These are phyloP conservation scores for Rhizophora apiculata DNA, from an alignment of 345 rosid genomes.

Conservation along the genomic window DNA sequence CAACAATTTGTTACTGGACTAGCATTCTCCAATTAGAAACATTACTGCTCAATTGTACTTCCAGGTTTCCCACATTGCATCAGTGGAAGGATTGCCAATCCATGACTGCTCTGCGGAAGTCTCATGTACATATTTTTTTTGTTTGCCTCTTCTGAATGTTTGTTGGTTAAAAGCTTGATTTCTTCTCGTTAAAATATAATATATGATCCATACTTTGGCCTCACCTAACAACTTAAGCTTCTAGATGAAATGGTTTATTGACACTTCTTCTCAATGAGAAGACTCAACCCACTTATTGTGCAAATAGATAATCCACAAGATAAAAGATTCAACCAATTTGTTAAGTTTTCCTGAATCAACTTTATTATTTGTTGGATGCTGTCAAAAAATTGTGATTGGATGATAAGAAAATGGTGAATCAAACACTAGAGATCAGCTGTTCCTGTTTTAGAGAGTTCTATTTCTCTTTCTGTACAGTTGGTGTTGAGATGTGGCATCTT, in stretches of 20 bases:
- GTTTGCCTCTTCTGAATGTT: constrained; percentile 14
- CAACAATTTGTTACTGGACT: not conserved
- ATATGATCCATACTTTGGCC: too few relatives aligned
- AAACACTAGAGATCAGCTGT: not conserved
- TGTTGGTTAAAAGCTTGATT: not conserved
- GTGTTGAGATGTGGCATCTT: constrained; percentile 79
- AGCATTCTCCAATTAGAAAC: not conserved
- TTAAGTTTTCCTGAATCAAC: too few relatives aligned
- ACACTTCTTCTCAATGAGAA: not conserved
- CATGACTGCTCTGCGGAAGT: constrained; percentile 60
- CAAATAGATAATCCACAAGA: not conserved
- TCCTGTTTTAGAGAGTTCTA: not conserved
- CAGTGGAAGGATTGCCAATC: constrained; percentile 60
- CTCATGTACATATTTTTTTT: constrained; percentile 47
- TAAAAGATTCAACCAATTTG: not conserved
- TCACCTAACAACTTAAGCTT: too few relatives aligned
- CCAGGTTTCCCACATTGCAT: constrained; percentile 81
- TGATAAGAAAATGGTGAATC: not conserved
- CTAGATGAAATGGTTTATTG: too few relatives aligned
- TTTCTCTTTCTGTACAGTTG: constrained; percentile 49
- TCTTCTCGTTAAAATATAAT: not conserved
- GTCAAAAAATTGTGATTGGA: too few relatives aligned
- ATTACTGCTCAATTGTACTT: constrained; percentile 17
- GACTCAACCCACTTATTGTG: not conserved
- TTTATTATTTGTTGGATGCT: too few relatives aligned